A percentile compares a stretch with the other conserved stretches of the same genome.
Conservation (phyloP, 2,329 filamentous ascomycete genomes). For the Blastomyces gilchristii region DNA sequence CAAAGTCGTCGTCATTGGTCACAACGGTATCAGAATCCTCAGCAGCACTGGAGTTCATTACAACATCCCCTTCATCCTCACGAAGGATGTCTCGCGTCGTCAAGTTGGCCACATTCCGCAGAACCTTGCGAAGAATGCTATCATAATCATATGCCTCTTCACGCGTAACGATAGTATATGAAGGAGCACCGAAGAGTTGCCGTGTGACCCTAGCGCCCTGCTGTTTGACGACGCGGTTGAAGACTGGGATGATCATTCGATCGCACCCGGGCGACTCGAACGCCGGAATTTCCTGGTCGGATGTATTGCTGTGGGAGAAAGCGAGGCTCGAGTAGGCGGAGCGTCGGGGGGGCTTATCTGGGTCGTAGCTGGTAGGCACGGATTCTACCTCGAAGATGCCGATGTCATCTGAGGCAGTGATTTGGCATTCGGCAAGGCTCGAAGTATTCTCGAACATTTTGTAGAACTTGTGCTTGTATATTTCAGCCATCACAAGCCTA, state of each 20-base stretch:
- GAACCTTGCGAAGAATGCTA: constrained; percentile 65
- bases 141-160: constrained; percentile 63
- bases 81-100: constrained; percentile 59
- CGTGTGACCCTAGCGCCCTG: constrained; percentile 21
- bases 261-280: constrained; percentile 38
- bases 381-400: constrained; percentile 69
- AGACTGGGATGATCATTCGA: constrained; percentile 39
- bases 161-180: constrained; percentile 62
- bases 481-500: constrained; percentile 69
- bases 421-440: constrained; percentile 59
- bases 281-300: constrained; percentile 32
- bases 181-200: constrained; percentile 34
- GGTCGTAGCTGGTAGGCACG: constrained; percentile 66
- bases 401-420: constrained; percentile 52
- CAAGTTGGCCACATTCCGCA: constrained; percentile 64
- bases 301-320: constrained; percentile 22
- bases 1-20: constrained; percentile 50
- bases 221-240: constrained; percentile 31
- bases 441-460: constrained; percentile 66
- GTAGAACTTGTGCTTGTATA: constrained; percentile 77
- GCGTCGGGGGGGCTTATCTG: constrained; percentile 40
- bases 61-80: constrained; percentile 38
- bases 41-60: constrained; percentile 41
- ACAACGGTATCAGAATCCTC: constrained; percentile 60
- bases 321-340: constrained; percentile 21